Evolutionary conservation across 768 basidiomycete genomes (phyloP), one percentile per base, ranked within the genome.

Genomic region (Pilatotrama ljubarskyi): DNA sequence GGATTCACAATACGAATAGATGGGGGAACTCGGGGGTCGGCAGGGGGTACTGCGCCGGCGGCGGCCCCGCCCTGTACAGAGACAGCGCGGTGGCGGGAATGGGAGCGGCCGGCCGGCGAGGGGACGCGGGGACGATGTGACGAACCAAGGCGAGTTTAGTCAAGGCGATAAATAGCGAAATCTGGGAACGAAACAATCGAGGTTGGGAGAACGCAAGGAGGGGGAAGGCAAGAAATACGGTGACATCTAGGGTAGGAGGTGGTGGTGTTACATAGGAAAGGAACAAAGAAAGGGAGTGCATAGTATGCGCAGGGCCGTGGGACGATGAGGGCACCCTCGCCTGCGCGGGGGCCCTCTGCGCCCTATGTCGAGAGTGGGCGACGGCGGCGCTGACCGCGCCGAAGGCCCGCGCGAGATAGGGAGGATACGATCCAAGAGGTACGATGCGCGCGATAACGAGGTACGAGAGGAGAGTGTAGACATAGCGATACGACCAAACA

Each of bases 401-500:
- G 40, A 38, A 50, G 47, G 47, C 55, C 55, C 55, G 24, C 47
- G 53, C 13, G 24, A 10, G 47, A 17, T 25, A 32, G 18, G 25
- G 24, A 25, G 24, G 47, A 17, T 25, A n/a, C 13, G 25, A 35
- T 38, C 32, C 32, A 20, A 53, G 37, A 37, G 20, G 5, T 35
- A 15, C 44, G 18, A 48, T 32, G 52, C 24, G 40, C 40, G 44
- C 48, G 26, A 56, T 43, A 25, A 42, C n/a, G 55, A 10, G 40
- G 26, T 38, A 55, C 32, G 32, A 11, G 37, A 9, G 25, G 41
- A 43, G 48, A 35, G 51, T 20, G 51, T 52, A 60, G 48, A 49
- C 64, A 64, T 60, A 64, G 63, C 63, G 59, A 65, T 48, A 41
- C 43, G 40, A 51, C 48, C 48, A 58, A 51, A 35, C 41, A 55